phyloP scores from a whole-genome alignment of 441 rosid genomes.

The Brassica balearica region DNA sequence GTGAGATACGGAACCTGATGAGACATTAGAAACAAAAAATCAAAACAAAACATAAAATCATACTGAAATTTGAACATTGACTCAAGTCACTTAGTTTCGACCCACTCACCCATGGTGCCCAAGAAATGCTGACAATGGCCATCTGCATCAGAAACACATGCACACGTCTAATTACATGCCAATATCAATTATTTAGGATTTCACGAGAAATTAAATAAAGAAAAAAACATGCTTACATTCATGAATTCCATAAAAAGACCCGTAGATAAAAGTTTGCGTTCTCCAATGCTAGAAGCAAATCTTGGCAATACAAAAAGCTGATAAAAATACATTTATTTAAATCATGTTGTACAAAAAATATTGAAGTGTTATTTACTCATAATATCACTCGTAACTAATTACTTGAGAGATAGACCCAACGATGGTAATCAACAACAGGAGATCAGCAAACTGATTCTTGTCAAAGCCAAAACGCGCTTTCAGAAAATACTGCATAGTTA shows the following conservation, averaged over 20 bases:
- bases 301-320: constrained; percentile 82
- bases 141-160: constrained; percentile 54
- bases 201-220: background rate
- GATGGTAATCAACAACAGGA: constrained; percentile 59
- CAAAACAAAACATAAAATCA: background rate
- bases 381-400: constrained; percentile 13
- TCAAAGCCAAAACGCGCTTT: constrained; percentile 90
- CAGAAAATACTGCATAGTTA: constrained; percentile 67
- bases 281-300: constrained; percentile 62
- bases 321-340: constrained; percentile 9
- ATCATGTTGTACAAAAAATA: background rate
- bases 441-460: constrained; percentile 85
- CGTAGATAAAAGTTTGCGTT: constrained; percentile 69
- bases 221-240: constrained; percentile 49
- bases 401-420: constrained; percentile 73
- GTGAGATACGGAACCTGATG: constrained; percentile 87
- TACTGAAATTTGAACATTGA: constrained; percentile 8
- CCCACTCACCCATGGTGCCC: constrained; percentile 75
- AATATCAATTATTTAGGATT: background rate
- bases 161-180: background rate
- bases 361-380: background rate
- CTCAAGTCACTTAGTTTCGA: constrained; percentile 9
- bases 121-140: constrained; percentile 69
- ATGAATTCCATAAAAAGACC: constrained; percentile 63
- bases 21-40: background rate